A percentile compares a stretch with the other conserved stretches of the same genome.
phyloP scores from a whole-genome alignment of 306 rosid genomes.

The Purshia tridentata region DNA sequence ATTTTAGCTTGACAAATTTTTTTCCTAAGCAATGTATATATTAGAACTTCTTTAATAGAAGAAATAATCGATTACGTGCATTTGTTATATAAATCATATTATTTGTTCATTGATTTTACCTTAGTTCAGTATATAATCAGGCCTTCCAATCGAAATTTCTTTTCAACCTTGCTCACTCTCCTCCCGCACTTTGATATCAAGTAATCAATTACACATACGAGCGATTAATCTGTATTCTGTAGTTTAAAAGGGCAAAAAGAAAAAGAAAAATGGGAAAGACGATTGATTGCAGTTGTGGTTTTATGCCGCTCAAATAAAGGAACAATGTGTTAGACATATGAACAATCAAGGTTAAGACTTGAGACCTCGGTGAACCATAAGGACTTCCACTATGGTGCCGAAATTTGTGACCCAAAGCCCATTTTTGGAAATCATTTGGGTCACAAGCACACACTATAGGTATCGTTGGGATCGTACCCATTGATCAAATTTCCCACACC shows the following conservation, averaged over 20 bases:
- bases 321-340: too few relatives aligned
- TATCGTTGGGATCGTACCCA: too few relatives aligned
- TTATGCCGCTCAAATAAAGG: too few relatives aligned
- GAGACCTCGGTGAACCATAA: too few relatives aligned
- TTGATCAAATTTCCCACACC: too few relatives aligned
- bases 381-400: too few relatives aligned
- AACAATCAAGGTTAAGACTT: too few relatives aligned
- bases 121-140: not conserved
- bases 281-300: too few relatives aligned
- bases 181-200: not conserved
- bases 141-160: not conserved
- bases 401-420: too few relatives aligned
- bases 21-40: not conserved
- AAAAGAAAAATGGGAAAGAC: too few relatives aligned
- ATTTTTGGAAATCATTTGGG: too few relatives aligned
- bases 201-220: not conserved
- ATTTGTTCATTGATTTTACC: not conserved
- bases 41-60: not conserved
- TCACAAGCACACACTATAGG: too few relatives aligned
- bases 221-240: not conserved
- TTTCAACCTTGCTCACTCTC: not conserved
- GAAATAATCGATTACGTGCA: conserved; percentile 1
- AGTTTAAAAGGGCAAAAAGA: not conserved
- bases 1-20: not conserved
- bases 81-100: not conserved